phyloP scores from a whole-genome alignment of 441 rosid species.

The Metrosideros polymorpha region DNA sequence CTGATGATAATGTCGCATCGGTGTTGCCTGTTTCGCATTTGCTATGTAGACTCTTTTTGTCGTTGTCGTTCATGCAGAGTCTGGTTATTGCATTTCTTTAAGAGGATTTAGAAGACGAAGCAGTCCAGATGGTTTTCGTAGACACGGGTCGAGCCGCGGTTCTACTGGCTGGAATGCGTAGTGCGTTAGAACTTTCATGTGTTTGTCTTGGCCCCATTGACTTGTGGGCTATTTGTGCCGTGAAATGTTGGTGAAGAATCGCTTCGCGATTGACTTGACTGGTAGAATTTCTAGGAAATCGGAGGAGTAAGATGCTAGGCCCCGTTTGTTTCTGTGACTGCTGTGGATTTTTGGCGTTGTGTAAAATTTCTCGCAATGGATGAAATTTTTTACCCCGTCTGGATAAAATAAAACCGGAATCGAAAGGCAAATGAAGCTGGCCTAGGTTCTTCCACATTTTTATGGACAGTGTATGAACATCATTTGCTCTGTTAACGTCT shows the following conservation, averaged over 20 bases:
- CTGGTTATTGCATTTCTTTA: neutral
- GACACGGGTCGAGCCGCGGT: neutral
- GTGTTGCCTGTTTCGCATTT: neutral
- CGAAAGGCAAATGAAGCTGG: neutral
- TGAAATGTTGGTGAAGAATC: neutral
- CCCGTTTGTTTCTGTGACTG: neutral
- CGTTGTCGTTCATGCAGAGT: neutral
- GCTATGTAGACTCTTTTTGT: neutral
- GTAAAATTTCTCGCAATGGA: neutral
- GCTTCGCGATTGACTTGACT: neutral
- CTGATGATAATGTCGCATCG: neutral
- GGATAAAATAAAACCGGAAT: neutral
- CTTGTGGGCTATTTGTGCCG: neutral
- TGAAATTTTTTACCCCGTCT: neutral
- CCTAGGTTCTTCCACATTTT: neutral
- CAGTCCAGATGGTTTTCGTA: neutral
- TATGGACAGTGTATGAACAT: neutral
- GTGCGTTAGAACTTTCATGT: neutral
- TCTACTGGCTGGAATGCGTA: neutral
- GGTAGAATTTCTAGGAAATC: neutral
- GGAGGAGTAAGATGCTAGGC: neutral
- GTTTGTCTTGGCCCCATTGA: neutral
- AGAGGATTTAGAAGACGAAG: neutral
- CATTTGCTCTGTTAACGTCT: neutral
- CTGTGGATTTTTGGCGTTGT: neutral